These are phyloP conservation scores for Cryptococcus depauperatus DNA, from an alignment of 1,284 basidiomycete species.

Conservation along the genomic window DNA sequence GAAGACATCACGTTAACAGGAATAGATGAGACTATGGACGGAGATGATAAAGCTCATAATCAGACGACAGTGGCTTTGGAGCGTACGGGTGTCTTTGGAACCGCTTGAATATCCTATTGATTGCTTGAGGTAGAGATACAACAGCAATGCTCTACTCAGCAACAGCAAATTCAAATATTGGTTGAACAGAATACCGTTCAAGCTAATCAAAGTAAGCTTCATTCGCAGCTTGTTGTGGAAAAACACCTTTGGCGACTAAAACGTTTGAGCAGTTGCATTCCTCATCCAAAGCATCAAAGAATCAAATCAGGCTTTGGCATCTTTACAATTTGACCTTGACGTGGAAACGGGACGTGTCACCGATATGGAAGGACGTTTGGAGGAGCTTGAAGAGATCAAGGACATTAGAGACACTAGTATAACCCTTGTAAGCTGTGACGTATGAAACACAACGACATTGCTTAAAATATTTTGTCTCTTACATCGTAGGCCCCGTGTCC, in stretches of 20 bases:
- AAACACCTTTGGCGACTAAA: neutral
- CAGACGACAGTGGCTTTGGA: neutral
- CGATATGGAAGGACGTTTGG: neutral
- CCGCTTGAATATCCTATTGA: no score
- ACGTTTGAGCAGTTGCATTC: neutral
- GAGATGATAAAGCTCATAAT: neutral
- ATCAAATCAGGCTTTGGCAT: neutral
- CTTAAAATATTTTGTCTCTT: no score
- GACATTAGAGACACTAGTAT: slow-evolving; percentile 1
- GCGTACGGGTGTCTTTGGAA: no score
- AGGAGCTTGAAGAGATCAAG: neutral
- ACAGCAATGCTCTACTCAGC: neutral
- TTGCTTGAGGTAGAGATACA: neutral
- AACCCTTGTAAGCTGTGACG: neutral
- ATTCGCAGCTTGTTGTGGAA: neutral
- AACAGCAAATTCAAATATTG: neutral
- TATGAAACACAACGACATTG: no score
- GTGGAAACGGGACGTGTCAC: neutral
- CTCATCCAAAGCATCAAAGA: neutral
- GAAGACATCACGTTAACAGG: neutral
- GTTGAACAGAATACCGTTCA: neutral
- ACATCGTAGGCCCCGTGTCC: no score
- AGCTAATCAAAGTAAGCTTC: neutral
- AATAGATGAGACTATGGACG: neutral
- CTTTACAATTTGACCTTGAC: neutral